Evolutionary conservation across 2,329 filamentous ascomycete genomes (phyloP), one percentile per base, ranked within the genome.

Genomic region (Alternaria triticimaculans): DNA sequence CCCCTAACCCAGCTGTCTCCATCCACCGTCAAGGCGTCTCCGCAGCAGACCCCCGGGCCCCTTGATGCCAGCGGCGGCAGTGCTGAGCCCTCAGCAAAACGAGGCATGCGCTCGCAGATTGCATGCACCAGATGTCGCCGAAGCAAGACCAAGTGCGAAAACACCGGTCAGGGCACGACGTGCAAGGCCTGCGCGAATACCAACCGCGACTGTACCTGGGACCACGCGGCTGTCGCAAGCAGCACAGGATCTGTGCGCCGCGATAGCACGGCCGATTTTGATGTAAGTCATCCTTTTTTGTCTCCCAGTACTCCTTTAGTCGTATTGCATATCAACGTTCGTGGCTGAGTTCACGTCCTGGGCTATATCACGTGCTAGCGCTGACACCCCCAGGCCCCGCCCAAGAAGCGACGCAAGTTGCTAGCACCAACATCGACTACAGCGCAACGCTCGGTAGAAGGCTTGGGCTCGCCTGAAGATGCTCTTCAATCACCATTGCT

Each of bases 141-240:
- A 72, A 93, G 91, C 77, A 96, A 96, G 81, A 92, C 95, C 77
- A 95, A 95, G 81, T 96, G 93, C 82, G 89, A 93, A 79, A 96
- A 96, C 80, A 87, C 87, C 70, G 92, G 92, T 64, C 87, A 90
- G 61, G 87, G 87, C 65, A 89, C 88, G 15, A 88, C 87, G 15
- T 96, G 93, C 82, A 88, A 92, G 66, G 89, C 89, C 12, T 96
- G 93, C 77, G 87, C 90, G 75, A 89, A 89, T 63, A 88, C 88
- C 55, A 88, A 89, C 48, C 87, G 91, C 75, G 87, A 92, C 63
- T 96, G 93, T 76, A 87, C 87, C 65, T 93, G 94, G 78, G 90
- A 91, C 9, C 82, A 88, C 30, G 82, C 85, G 7, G 80, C 80
- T 14, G 72, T 79, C 28, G 15, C 60, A 12, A 51, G 33, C 58